Evolutionary conservation across 1,139 yeast species (phyloP).

Genomic region (Pichia sp.): DNA sequence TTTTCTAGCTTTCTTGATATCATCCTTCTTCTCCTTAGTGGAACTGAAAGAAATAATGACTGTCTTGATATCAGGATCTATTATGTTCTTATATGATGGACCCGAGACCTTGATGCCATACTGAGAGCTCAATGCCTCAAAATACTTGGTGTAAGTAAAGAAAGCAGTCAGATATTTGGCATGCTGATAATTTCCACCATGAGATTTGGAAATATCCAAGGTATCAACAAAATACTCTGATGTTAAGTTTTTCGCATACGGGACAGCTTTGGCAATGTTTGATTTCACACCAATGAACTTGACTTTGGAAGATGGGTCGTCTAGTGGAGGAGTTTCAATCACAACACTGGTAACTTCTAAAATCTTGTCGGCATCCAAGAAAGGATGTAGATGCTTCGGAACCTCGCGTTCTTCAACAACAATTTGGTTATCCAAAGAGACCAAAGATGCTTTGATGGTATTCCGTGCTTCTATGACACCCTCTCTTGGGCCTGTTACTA

Average conservation of each 20-base stretch:
- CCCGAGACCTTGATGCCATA: constrained; percentile 52
- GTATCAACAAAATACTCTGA: constrained; percentile 57
- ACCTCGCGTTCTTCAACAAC: constrained; percentile 42
- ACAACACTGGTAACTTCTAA: constrained; percentile 59
- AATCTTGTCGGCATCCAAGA: constrained; percentile 40
- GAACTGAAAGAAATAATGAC: constrained; percentile 39
- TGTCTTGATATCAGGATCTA: constrained; percentile 31
- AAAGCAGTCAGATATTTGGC: constrained; percentile 70
- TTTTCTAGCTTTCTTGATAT: constrained; percentile 53
- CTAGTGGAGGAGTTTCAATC: constrained; percentile 53
- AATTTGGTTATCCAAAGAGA: constrained; percentile 40
- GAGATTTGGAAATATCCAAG: constrained; percentile 82
- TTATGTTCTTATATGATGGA: constrained; percentile 46
- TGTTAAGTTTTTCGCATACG: constrained; percentile 49
- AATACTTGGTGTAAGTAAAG: constrained; percentile 50
- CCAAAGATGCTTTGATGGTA: constrained; percentile 46
- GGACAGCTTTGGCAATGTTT: constrained; percentile 58
- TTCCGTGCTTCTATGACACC: constrained; percentile 48
- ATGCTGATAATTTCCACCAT: constrained; percentile 72
- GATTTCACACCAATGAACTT: constrained; percentile 61
- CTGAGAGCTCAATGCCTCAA: constrained; percentile 44
- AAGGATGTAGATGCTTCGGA: constrained; percentile 50
- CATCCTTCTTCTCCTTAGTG: constrained; percentile 35
- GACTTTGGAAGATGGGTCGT: constrained; percentile 37
- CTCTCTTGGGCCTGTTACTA: constrained; percentile 63